These are phyloP conservation scores for Yarrowia keelungensis DNA, from an alignment of 805 yeast genomes.

Conservation along the genomic window DNA sequence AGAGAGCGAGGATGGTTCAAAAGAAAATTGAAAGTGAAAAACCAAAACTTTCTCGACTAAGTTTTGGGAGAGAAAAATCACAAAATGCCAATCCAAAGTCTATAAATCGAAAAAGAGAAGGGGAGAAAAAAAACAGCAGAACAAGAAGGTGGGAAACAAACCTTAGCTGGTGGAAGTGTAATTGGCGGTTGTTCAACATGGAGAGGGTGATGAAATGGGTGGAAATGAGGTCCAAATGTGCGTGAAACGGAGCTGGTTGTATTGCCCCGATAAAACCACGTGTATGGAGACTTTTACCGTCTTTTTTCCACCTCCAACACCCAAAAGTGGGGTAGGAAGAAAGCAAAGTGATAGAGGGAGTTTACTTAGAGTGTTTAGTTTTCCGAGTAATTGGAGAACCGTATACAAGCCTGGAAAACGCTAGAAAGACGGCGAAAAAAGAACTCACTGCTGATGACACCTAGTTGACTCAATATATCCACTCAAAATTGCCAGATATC, in stretches of 20 bases:
- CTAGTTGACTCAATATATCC: no score
- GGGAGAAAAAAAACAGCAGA: slow-evolving; percentile 10
- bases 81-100: neutral
- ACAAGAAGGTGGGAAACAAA: slow-evolving; percentile 25
- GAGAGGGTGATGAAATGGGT: neutral
- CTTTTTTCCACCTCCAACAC: no score
- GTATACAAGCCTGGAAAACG: neutral
- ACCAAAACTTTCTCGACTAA: neutral
- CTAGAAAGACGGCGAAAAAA: neutral
- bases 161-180: neutral
- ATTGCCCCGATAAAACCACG: no score
- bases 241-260: no score
- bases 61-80: neutral
- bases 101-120: slow-evolving; percentile 8
- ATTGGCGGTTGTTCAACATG: slow-evolving; percentile 8
- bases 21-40: neutral
- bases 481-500: neutral
- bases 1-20: neutral
- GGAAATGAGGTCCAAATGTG: neutral
- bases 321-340: slow-evolving; percentile 34
- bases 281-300: no score
- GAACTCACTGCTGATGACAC: neutral
- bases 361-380: slow-evolving; percentile 7
- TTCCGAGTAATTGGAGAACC: slow-evolving; percentile 8
- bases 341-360: slow-evolving; percentile 22